Evolutionary conservation across 2,329 filamentous ascomycete species (phyloP).

Genomic region (Geosmithia flava): DNA sequence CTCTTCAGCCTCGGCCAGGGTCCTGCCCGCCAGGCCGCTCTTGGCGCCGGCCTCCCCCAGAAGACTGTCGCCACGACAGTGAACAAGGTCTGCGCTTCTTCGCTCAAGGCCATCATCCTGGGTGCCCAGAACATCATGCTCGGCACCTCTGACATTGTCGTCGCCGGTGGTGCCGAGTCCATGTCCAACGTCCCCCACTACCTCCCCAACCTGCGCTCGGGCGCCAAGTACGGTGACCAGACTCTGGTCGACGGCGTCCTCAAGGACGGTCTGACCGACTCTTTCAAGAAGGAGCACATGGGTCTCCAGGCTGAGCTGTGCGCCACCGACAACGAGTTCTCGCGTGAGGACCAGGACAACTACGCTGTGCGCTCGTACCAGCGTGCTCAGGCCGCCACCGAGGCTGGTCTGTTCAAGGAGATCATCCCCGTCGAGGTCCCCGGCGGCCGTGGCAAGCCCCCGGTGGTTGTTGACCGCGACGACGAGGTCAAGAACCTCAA

Average conservation of each 20-base stretch:
- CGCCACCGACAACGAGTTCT: slow-evolving; percentile 68
- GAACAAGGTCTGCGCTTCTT: slow-evolving; percentile 98
- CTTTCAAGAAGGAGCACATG: slow-evolving; percentile 96
- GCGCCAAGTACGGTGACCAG: slow-evolving; percentile 90
- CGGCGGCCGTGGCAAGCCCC: slow-evolving; percentile 82
- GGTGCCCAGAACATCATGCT: slow-evolving; percentile 97
- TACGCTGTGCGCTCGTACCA: slow-evolving; percentile 95
- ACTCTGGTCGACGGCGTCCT: slow-evolving; percentile 81
- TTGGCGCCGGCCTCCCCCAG: slow-evolving; percentile 75
- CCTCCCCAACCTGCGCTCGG: slow-evolving; percentile 72
- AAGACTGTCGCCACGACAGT: slow-evolving; percentile 79
- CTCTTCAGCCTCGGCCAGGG: slow-evolving; percentile 75
- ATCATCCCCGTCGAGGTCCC: slow-evolving; percentile 83
- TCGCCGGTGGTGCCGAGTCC: slow-evolving; percentile 91
- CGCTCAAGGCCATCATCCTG: slow-evolving; percentile 86
- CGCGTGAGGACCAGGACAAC: slow-evolving; percentile 78
- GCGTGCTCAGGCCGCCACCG: slow-evolving; percentile 78
- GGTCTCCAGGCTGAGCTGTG: slow-evolving; percentile 88
- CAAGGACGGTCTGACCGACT: slow-evolving; percentile 89
- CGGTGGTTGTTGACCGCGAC: slow-evolving; percentile 67
- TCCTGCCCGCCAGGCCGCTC: slow-evolving; percentile 85
- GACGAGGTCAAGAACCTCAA: slow-evolving; percentile 96
- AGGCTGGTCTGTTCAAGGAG: slow-evolving; percentile 74
- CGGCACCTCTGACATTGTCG: slow-evolving; percentile 82
- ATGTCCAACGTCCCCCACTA: slow-evolving; percentile 99